Conservation (phyloP, 495 filamentous ascomycete genomes). For the Evernia prunastri region DNA sequence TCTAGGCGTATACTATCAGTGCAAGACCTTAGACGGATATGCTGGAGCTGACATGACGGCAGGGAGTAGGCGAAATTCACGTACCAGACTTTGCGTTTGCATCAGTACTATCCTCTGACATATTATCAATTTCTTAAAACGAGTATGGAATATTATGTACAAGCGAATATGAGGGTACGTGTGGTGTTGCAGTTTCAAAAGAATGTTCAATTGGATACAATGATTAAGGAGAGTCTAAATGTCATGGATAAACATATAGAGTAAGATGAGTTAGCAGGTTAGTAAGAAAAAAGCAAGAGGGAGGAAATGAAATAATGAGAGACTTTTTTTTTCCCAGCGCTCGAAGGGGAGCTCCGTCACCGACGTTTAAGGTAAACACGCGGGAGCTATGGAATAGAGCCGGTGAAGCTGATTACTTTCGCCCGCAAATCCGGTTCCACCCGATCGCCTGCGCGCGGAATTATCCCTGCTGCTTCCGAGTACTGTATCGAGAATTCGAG, state of each 20-base stretch:
- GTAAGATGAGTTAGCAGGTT: neutral
- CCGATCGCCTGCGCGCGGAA: too few relatives aligned
- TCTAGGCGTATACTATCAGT: constrained; percentile 1
- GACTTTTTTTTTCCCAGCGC: constrained; percentile 1
- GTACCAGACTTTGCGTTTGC: constrained; percentile 8
- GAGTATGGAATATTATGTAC: constrained; percentile 10
- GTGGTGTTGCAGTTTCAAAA: neutral
- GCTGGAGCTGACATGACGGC: neutral
- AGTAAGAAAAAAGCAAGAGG: neutral
- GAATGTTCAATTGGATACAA: neutral
- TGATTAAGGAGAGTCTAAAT: constrained; percentile 7
- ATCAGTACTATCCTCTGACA: constrained; percentile 12
- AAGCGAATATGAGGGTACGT: neutral
- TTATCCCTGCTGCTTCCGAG: too few relatives aligned
- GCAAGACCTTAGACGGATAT: neutral
- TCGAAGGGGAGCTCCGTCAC: constrained; percentile 4
- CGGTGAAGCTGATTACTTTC: neutral
- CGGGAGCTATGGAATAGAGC: constrained; percentile 4
- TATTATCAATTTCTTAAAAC: constrained; percentile 4
- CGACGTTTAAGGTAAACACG: neutral
- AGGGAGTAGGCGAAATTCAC: neutral
- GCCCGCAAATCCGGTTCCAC: constrained; percentile 13
- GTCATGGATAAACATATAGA: constrained; percentile 11
- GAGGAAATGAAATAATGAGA: neutral
- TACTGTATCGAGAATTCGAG: too few relatives aligned